phyloP scores from a whole-genome alignment of 2,329 filamentous ascomycete genomes.

The Colletotrichum chlorophyti region DNA sequence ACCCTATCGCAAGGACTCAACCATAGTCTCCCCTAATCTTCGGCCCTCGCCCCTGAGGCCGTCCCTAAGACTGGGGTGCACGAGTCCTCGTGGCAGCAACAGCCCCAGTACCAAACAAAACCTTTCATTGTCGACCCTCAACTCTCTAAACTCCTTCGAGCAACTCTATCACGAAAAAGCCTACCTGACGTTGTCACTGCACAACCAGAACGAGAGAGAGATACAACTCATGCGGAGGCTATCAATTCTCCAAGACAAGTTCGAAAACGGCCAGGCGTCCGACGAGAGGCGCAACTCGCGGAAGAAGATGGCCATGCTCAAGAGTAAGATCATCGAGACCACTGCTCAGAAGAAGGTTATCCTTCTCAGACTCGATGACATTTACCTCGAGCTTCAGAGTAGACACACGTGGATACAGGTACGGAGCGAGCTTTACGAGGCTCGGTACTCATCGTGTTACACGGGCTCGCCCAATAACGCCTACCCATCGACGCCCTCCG shows the following conservation, averaged over 20 bases:
- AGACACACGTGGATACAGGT: conserved; percentile 47
- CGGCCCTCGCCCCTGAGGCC: not conserved
- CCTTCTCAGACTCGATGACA: conserved; percentile 52
- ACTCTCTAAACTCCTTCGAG: conserved; percentile 47
- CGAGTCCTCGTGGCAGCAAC: not conserved
- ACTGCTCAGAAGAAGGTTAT: conserved; percentile 55
- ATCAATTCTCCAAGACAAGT: conserved; percentile 41
- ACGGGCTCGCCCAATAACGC: conserved; percentile 5
- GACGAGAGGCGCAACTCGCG: conserved; percentile 38
- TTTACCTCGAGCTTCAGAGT: conserved; percentile 56
- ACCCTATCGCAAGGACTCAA: not conserved
- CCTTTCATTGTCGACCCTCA: conserved; percentile 33
- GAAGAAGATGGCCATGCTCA: conserved; percentile 51
- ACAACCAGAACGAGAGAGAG: conserved; percentile 46
- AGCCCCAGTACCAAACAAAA: not conserved
- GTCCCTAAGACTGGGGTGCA: not conserved
- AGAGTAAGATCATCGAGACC: conserved; percentile 49
- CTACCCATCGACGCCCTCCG: not conserved
- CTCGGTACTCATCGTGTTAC: conserved; percentile 1
- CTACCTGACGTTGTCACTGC: conserved; percentile 51
- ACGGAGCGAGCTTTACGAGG: conserved; percentile 32
- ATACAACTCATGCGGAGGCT: conserved; percentile 47
- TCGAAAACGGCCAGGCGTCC: conserved; percentile 29
- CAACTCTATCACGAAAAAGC: conserved; percentile 53
- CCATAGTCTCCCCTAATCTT: not conserved